Percentiles rank a stretch among this genome's conserved stretches.
Conservation (phyloP, 306 rosid species). For the Cotoneaster glaucophyllus region DNA sequence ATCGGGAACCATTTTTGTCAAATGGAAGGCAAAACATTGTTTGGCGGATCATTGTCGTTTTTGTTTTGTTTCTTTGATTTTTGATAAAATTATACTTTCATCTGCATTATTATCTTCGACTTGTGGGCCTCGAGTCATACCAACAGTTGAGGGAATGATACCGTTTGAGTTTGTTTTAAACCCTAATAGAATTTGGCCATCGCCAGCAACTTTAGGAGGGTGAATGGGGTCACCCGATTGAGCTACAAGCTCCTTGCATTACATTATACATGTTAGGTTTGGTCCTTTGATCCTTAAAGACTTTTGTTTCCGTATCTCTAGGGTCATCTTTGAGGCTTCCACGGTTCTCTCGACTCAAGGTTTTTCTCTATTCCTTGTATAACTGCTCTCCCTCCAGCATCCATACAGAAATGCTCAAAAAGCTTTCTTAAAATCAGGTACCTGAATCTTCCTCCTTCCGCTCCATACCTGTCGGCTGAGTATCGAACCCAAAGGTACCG, state of each 20-base stretch:
- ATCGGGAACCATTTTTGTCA: constrained; percentile 55
- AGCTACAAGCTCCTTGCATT: not conserved
- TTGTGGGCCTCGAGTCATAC: not conserved
- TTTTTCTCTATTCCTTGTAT: constrained; percentile 37
- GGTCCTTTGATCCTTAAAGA: constrained; percentile 6
- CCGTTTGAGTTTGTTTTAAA: not conserved
- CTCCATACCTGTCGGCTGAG: constrained; percentile 14
- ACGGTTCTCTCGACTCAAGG: constrained; percentile 26
- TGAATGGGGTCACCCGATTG: too few relatives aligned
- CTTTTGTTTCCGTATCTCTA: constrained; percentile 54
- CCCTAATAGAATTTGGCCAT: not conserved
- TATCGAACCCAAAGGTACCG: constrained; percentile 26
- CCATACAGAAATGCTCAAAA: constrained; percentile 63
- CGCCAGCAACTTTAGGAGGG: not conserved
- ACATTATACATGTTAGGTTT: too few relatives aligned
- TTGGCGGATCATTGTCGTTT: not conserved
- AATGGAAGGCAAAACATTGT: constrained; percentile 47
- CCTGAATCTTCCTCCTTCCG: constrained; percentile 17
- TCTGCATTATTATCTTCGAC: not conserved
- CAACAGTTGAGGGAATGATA: not conserved
- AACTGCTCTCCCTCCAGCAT: constrained; percentile 56
- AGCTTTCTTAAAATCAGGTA: constrained; percentile 45
- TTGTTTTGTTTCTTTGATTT: not conserved
- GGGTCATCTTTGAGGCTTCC: constrained; percentile 54
- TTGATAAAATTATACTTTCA: not conserved